phyloP scores from a whole-genome alignment of 2,329 filamentous ascomycete genomes.

The Sclerotinia glacialis region DNA sequence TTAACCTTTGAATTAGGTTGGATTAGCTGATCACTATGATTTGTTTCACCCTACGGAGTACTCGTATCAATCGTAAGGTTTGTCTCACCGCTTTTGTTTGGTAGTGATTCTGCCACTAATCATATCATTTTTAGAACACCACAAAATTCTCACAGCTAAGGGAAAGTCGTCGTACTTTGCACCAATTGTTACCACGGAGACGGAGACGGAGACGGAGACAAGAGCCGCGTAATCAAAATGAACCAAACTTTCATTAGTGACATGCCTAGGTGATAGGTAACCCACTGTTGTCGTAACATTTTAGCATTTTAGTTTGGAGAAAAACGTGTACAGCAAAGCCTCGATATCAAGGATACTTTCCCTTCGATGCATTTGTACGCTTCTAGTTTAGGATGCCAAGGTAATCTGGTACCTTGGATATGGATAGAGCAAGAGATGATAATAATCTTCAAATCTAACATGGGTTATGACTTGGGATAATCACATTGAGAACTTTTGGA shows the following conservation, averaged over 20 bases:
- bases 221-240: conserved; percentile 4
- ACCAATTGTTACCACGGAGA: neutral
- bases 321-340: neutral
- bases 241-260: neutral
- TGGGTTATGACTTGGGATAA: neutral
- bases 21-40: too few relatives aligned
- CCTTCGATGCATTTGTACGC: neutral
- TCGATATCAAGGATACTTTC: neutral
- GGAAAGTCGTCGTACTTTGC: neutral
- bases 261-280: neutral
- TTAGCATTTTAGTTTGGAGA: neutral
- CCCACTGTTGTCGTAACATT: neutral
- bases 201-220: too few relatives aligned
- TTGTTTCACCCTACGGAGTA: too few relatives aligned
- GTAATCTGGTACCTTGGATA: neutral
- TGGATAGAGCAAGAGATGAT: neutral
- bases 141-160: neutral
- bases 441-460: neutral
- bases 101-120: too few relatives aligned
- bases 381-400: too few relatives aligned
- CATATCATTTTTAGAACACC: neutral
- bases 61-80: neutral
- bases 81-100: too few relatives aligned
- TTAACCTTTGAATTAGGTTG: too few relatives aligned
- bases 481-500: neutral